Base-by-base conservation (phyloP, 148 eudicot species). In the Nyssa sinensis region DNA sequence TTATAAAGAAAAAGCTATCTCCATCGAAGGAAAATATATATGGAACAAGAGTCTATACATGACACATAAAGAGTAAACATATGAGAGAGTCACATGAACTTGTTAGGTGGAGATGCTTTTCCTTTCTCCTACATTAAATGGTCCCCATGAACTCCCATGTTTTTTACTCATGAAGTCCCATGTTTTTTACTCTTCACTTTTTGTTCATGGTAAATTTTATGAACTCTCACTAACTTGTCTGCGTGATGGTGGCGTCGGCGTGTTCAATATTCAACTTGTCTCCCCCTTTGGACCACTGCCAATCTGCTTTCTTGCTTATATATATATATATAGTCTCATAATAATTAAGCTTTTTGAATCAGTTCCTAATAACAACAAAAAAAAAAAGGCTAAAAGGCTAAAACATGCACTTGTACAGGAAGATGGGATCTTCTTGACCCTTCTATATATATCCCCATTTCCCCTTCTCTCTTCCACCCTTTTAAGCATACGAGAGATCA, bases 231-330 rank as follows among this genome's bases (percentile, higher is more conserved):
- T 19, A 41, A 67, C 41, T 73, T 39, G 74, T 57, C 69, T 69
- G 70, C 71, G 71, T 71, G 78, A 57, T 27, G 58, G 51, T 39
- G 70, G 82, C 59, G 66, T 29, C 37, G 81, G 81, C 78, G 64
- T 83, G 80, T 80, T 72, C 75, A 79, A 73, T 79, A 73, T 83
- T 83, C 86, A 80, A 67, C 73, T 77, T 80, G 75, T 84, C 79
- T 80, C 79, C 64, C 79, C 64, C 69, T 80, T 71, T 84, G 86
- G 84, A 84, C 86, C 86, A 84, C 84, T 78, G 72, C 44, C 67
- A n/a, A 65, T 74, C 76, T 79, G 73, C 74, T 59, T 41, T 51
- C 51, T 29, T 41, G 59, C 64, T 62, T 35, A 35, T 70, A 63
- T 51, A 71, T 66, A n/a, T n/a, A 39, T 17, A 16, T 47, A 44